Evolutionary conservation across 331 rosid genomes (phyloP).

Genomic region (Spiraea crenata): DNA sequence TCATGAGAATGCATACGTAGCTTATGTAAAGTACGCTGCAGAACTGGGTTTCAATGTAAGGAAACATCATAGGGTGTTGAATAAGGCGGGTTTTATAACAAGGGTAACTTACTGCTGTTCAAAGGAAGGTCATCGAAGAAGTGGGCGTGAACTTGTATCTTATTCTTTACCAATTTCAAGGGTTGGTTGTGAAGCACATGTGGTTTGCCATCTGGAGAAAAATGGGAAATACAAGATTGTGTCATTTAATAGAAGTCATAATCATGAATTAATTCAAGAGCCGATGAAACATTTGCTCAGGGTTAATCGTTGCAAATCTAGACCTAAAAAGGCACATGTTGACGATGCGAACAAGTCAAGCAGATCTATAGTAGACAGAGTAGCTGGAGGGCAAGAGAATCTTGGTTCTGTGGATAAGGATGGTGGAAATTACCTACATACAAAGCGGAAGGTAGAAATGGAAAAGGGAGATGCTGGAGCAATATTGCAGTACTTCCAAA

Average conservation of each 20-base stretch:
- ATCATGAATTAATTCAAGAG: not conserved
- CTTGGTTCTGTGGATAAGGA: not conserved
- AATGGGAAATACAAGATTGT: not conserved
- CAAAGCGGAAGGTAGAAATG: not conserved
- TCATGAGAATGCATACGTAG: not conserved
- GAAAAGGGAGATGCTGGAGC: slow-evolving; percentile 7
- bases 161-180: slow-evolving; percentile 9
- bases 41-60: not conserved
- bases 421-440: not conserved
- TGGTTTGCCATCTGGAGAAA: not conserved
- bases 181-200: slow-evolving; percentile 5
- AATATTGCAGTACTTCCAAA: slow-evolving; percentile 8
- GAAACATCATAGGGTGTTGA: not conserved
- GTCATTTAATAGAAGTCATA: slow-evolving; percentile 5
- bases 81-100: not conserved
- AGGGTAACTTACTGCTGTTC: not conserved
- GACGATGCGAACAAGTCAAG: not conserved
- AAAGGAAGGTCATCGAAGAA: slow-evolving; percentile 3
- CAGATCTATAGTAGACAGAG: not conserved
- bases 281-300: slow-evolving; percentile 7
- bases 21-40: not conserved
- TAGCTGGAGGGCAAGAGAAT: slow-evolving; percentile 4
- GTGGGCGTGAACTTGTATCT: not conserved
- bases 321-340: not conserved
- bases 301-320: not conserved